phyloP scores from a whole-genome alignment of 2,329 filamentous ascomycete genomes.

The Claviceps sp. region DNA sequence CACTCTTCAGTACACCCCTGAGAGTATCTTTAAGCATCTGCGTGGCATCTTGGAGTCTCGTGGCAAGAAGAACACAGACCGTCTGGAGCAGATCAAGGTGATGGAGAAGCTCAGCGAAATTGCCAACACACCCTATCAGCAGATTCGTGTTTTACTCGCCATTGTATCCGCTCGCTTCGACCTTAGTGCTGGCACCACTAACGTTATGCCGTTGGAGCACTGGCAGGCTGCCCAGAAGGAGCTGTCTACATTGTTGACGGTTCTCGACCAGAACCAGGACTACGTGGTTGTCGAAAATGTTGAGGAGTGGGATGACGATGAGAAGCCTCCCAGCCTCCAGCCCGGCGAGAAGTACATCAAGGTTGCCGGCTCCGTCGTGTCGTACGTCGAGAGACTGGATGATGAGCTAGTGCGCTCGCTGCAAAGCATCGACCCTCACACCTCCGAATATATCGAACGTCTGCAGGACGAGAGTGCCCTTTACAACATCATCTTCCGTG shows the following conservation, averaged over 20 bases:
- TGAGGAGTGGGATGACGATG: conserved; percentile 98
- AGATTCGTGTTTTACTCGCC: conserved; percentile 80
- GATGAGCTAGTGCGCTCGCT: conserved; percentile 96
- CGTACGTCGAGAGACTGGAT: conserved; percentile 86
- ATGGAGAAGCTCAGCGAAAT: conserved; percentile 96
- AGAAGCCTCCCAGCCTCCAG: conserved; percentile 69
- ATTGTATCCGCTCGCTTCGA: conserved; percentile 92
- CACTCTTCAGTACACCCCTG: conserved; percentile 81
- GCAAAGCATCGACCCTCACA: conserved; percentile 95
- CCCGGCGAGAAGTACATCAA: conserved; percentile 71
- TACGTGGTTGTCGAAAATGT: conserved; percentile 82
- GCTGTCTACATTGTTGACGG: conserved; percentile 60
- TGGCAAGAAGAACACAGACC: conserved; percentile 98
- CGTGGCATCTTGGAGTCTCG: conserved; percentile 85
- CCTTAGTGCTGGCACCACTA: conserved; percentile 60
- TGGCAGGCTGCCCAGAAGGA: conserved; percentile 94
- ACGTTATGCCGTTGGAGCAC: conserved; percentile 86
- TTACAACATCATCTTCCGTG: conserved; percentile 85
- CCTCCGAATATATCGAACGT: conserved; percentile 94
- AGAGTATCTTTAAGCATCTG: conserved; percentile 96
- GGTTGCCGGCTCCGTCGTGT: conserved; percentile 86
- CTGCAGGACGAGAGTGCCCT: conserved; percentile 79
- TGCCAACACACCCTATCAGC: conserved; percentile 80
- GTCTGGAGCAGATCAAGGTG: conserved; percentile 82
- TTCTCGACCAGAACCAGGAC: conserved; percentile 66